Evolutionary conservation across 441 rosid species (phyloP), one percentile per base, ranked within the genome.

Genomic region (Populus hybrid): DNA sequence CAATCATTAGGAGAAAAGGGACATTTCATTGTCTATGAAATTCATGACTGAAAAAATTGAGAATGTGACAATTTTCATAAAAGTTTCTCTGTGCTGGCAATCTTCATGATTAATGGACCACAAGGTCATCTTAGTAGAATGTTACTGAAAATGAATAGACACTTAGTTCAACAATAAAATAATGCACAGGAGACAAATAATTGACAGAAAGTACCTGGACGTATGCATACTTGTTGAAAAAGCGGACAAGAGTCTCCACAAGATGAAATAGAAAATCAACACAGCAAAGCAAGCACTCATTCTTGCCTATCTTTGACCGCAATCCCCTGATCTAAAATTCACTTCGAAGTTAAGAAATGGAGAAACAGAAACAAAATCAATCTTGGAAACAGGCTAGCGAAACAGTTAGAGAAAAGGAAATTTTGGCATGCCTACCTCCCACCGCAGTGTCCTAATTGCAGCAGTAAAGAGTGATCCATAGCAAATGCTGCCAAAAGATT

Each of bases 401-500:
- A 76, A 36, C 68, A 75, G 32, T 10, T 46, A 70, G 59, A 36
- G 59, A 59, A 73, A 77, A 68, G 78, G 5, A 68, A 77, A 74
- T 63, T 67, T n/a, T 38, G 42, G 61, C 14, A 70, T 23, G 69
- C 79, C 28, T 85, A 90, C 99, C 98, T 94, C 95, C 98, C 99
- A 95, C 16, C 98, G 92, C 81, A 94, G 82, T 68, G 97, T 95
- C 82, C 99, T 86, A 76, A 95, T 94, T 69, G 98, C 97, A 77
- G 98, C 97, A 61, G 99, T 95, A 82, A 95, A 94, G 79, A 95
- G 93, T 30, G 98, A 95, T 12, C 99, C 99, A 40, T 95, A 95
- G 85, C 98, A 95, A 80, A 95, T 92, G 86, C 98, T 92, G 82
- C 99, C 97, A 67, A 95, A 90, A 64, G 99, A 94, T 76, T 94